Evolutionary conservation across 1,139 yeast species (phyloP), one percentile per base, ranked within the genome.

Genomic region (Candida sanyaensis): DNA sequence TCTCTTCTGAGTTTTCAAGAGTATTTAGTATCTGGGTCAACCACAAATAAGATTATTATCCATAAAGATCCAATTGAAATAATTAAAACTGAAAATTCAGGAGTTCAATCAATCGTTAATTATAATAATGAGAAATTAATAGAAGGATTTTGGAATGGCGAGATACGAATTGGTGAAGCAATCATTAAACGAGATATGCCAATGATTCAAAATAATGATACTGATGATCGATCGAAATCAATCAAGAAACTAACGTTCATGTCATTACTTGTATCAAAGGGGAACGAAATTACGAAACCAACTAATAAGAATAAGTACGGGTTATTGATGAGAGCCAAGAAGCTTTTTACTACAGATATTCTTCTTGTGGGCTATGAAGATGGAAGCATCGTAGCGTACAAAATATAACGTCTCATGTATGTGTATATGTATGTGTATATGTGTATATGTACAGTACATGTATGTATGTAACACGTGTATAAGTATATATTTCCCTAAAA

Each of bases 91-190:
- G 55, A 55, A n/a, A 50, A 57, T 34, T 52, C 55, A 4, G 71
- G 71, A 1, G 56, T 58, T 26, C 68, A 55, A 43, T 50, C 61
- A 1, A 57, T 65, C 31, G 41, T 53, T 11, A 40, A 52, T 6
- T 39, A 43, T 3, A 34, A 45, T n/a, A 45, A 49, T 7, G 39
- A 41, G 0, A 37, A 46, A 12, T 33, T 55, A 1, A 50, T 64
- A 3, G 49, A 71, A 3, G 75, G 75, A n/a, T 72, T 67, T 45
- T 75, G 80, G 80, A 70, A 68, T 48, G 78, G 79, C 3, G 43
- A 57, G 1, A 61, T 73, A 2, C 67, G 66, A 49, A 44, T 52
- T 5, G 48, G 50, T 34, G 42, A 48, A 12, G 31, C 40, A 17
- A 27, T 28, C 11, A 48, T 52, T 11, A 45, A 55, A 24, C 47